These are phyloP conservation scores for Trichoderma atrobrunneum DNA, from an alignment of 2,329 filamentous ascomycete genomes.

Conservation along the genomic window DNA sequence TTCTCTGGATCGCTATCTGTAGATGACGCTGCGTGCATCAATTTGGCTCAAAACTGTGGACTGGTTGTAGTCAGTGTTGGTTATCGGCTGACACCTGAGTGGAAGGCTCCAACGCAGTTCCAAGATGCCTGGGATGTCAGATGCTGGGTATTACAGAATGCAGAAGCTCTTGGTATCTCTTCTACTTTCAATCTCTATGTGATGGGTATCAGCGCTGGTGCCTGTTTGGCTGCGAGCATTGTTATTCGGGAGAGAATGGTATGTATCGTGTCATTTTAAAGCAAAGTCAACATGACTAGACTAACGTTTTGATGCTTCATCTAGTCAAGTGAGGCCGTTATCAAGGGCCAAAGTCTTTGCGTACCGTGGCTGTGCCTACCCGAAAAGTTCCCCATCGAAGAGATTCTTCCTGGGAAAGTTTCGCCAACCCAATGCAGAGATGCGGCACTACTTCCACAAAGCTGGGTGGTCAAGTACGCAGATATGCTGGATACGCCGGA, in stretches of 20 bases:
- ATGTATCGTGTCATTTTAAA: not conserved
- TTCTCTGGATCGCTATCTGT: not conserved
- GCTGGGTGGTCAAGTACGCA: not conserved
- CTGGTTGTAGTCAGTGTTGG: not conserved
- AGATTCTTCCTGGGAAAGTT: not conserved
- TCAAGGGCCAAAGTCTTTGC: not conserved
- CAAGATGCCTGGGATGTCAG: not conserved
- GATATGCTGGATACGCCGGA: not conserved
- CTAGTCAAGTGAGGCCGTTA: not conserved
- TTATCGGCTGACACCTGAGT: not conserved
- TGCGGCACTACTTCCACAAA: not conserved
- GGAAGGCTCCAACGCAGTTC: not conserved
- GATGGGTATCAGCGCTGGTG: not conserved
- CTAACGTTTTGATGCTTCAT: not conserved
- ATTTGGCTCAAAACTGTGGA: not conserved
- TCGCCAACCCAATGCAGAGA: not conserved
- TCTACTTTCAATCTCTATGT: not conserved
- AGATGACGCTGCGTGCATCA: not conserved
- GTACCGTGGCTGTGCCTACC: not conserved
- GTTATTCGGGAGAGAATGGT: not conserved
- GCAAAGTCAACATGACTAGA: not conserved
- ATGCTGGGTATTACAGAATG: not conserved
- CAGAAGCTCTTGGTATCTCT: not conserved
- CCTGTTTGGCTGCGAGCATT: not conserved
- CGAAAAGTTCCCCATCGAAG: not conserved